Conservation (phyloP, 805 yeast genomes). For the Saccharomycopsis synnaedendra region DNA sequence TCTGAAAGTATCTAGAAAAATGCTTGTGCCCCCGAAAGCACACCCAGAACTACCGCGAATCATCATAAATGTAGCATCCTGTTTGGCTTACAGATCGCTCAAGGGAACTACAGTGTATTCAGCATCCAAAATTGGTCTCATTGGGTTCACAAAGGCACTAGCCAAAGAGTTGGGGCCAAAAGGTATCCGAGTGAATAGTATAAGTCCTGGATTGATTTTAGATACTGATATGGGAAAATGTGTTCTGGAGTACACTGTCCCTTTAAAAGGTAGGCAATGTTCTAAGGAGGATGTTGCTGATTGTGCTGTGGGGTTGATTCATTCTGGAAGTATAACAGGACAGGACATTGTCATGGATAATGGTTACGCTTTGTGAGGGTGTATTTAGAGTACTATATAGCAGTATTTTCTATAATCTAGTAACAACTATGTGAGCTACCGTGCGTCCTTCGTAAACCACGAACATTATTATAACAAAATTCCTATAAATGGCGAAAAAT, state of each 20-base stretch:
- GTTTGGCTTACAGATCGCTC: conserved; percentile 33
- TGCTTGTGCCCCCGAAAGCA: conserved; percentile 29
- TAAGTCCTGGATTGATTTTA: conserved; percentile 55
- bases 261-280: neutral
- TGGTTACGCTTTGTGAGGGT: conserved; percentile 18
- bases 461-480: no score
- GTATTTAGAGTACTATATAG: neutral
- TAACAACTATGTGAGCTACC: no score
- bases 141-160: conserved; percentile 47
- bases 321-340: conserved; percentile 22
- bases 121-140: conserved; percentile 61
- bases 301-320: conserved; percentile 18
- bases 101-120: conserved; percentile 59
- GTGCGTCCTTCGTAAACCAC: no score
- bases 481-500: no score
- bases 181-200: conserved; percentile 48
- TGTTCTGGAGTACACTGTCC: neutral
- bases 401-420: no score
- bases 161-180: conserved; percentile 46
- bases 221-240: conserved; percentile 55
- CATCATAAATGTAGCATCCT: conserved; percentile 56
- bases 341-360: conserved; percentile 23
- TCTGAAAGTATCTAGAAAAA: conserved; percentile 36
- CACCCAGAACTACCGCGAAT: neutral
- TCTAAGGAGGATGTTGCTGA: conserved; percentile 19